phyloP scores from a whole-genome alignment of 768 basidiomycete genomes.

The Auriscalpium orientale region DNA sequence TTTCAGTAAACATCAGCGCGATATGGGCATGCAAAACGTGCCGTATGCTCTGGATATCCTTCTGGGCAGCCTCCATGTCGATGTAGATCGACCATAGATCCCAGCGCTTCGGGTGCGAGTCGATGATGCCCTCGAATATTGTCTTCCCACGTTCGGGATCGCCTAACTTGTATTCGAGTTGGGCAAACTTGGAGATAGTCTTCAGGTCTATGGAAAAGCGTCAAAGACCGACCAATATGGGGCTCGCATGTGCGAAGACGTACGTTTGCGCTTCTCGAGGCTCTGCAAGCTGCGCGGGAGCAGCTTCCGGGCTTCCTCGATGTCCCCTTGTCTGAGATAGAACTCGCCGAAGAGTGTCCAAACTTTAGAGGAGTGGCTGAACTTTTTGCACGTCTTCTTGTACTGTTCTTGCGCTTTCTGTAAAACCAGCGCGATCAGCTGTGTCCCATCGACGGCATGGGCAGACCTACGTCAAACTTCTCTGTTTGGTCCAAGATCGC shows the following conservation, averaged over 20 bases:
- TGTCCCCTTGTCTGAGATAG: conserved; percentile 62
- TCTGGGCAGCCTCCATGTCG: conserved; percentile 85
- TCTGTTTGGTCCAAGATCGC: conserved; percentile 78
- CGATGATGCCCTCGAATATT: conserved; percentile 92
- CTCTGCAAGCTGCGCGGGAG: conserved; percentile 85
- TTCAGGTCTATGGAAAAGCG: conserved; percentile 65
- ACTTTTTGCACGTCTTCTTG: conserved; percentile 87
- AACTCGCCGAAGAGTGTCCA: conserved; percentile 89
- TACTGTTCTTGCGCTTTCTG: conserved; percentile 93
- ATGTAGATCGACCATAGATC: conserved; percentile 96
- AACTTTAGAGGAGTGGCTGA: conserved; percentile 85
- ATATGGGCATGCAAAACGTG: conserved; percentile 23
- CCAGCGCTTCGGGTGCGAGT: conserved; percentile 91
- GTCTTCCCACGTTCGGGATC: conserved; percentile 94
- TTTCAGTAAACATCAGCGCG: not conserved
- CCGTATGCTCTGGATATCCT: conserved; percentile 75
- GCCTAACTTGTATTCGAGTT: conserved; percentile 90
- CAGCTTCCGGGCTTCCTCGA: conserved; percentile 78
- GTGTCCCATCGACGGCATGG: not conserved
- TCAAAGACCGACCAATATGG: not conserved
- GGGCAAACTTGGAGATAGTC: conserved; percentile 91
- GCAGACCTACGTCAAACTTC: conserved; percentile 59
- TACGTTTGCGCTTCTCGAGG: conserved; percentile 90
- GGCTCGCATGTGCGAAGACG: conserved; percentile 24
- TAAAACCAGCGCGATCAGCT: not conserved